Percentiles rank a stretch among this genome's conserved stretches.
Conservation (phyloP, 2,329 filamentous ascomycete genomes). For the Alternaria metachromatica region DNA sequence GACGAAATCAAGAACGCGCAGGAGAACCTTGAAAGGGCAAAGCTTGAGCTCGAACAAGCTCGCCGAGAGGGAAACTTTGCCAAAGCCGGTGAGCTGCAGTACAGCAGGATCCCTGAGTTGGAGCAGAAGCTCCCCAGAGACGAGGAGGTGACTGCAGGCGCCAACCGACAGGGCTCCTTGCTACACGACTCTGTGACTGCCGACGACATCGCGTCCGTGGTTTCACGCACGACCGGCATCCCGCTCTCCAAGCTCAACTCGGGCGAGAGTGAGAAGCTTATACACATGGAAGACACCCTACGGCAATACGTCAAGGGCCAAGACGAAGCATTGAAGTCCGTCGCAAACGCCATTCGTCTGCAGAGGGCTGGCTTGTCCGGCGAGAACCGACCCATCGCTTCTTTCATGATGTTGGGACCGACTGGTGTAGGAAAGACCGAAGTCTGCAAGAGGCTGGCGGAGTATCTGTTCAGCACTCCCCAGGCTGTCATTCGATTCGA, state of each 20-base stretch:
- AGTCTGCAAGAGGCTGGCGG: slow-evolving; percentile 93
- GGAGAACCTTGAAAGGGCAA: slow-evolving; percentile 84
- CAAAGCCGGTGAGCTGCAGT: slow-evolving; percentile 87
- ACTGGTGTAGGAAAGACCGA: slow-evolving; percentile 98
- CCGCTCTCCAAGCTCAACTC: slow-evolving; percentile 91
- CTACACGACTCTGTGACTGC: slow-evolving; percentile 95
- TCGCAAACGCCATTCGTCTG: slow-evolving; percentile 91
- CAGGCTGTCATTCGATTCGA: slow-evolving; percentile 92
- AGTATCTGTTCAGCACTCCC: slow-evolving; percentile 91
- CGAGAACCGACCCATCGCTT: slow-evolving; percentile 88
- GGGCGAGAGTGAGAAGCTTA: slow-evolving; percentile 91
- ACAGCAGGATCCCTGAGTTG: slow-evolving; percentile 82
- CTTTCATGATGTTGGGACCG: slow-evolving; percentile 96
- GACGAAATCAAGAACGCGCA: slow-evolving; percentile 87
- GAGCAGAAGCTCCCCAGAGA: slow-evolving; percentile 83
- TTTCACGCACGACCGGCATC: slow-evolving; percentile 90
- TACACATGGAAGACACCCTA: slow-evolving; percentile 93
- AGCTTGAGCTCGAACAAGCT: slow-evolving; percentile 84
- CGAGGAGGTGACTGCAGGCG: slow-evolving; percentile 51
- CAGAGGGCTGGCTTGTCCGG: slow-evolving; percentile 91
- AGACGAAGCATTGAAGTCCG: slow-evolving; percentile 88
- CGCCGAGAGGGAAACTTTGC: slow-evolving; percentile 88
- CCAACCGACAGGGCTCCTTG: slow-evolving; percentile 60
- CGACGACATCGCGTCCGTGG: slow-evolving; percentile 92
- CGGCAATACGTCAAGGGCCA: slow-evolving; percentile 86